Evolutionary conservation across 2,329 filamentous ascomycete genomes (phyloP).

Genomic region (Periglandula ipomoeae): DNA sequence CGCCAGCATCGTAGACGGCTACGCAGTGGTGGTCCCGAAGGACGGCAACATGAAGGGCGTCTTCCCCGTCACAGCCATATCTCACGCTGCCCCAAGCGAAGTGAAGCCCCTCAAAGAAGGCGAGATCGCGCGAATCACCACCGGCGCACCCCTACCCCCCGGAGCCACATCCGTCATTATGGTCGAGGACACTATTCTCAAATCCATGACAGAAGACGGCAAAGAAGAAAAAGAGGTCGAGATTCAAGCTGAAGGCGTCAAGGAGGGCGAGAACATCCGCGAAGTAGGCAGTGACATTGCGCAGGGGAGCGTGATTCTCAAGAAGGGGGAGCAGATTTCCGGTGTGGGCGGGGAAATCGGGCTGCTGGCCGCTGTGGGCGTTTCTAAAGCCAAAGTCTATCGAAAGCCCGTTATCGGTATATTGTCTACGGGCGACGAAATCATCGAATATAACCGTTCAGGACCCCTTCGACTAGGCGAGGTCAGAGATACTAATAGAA

Average conservation of each 20-base stretch:
- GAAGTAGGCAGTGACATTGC: slow-evolving; percentile 84
- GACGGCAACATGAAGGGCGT: slow-evolving; percentile 61
- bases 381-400: slow-evolving; percentile 61
- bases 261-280: slow-evolving; percentile 76
- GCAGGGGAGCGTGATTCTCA: slow-evolving; percentile 59
- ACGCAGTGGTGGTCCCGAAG: slow-evolving; percentile 65
- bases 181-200: slow-evolving; percentile 83
- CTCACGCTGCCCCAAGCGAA: slow-evolving; percentile 70
- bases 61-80: slow-evolving; percentile 80
- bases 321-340: slow-evolving; percentile 72
- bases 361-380: slow-evolving; percentile 76
- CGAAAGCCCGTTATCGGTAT: slow-evolving; percentile 73
- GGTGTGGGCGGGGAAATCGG: slow-evolving; percentile 86
- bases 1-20: slow-evolving; percentile 95
- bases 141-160: slow-evolving; percentile 80
- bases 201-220: slow-evolving; percentile 66
- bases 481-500: slow-evolving; percentile 88
- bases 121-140: slow-evolving; percentile 83
- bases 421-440: slow-evolving; percentile 89
- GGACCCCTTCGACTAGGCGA: slow-evolving; percentile 64
- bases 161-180: slow-evolving; percentile 85
- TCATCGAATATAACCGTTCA: slow-evolving; percentile 62
- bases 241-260: slow-evolving; percentile 69
- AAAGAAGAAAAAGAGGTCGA: slow-evolving; percentile 81
- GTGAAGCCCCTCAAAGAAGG: slow-evolving; percentile 57